phyloP scores from a whole-genome alignment of 2,329 filamentous ascomycete species.

The Diaporthe vaccinii region DNA sequence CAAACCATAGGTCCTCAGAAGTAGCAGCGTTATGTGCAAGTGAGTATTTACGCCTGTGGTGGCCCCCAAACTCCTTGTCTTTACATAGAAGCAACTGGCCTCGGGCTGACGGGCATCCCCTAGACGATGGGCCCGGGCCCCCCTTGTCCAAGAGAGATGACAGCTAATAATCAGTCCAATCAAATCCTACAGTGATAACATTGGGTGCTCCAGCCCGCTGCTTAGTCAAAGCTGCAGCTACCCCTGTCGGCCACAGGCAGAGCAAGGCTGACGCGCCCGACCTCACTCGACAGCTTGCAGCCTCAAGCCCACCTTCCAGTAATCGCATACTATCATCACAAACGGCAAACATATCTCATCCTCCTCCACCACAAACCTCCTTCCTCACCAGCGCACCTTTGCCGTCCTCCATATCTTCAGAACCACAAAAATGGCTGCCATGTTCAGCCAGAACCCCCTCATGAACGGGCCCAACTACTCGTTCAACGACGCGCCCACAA shows the following conservation, averaged over 20 bases:
- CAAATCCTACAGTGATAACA: constrained; percentile 11
- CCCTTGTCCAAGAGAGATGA: constrained; percentile 34
- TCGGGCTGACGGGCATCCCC: constrained; percentile 40
- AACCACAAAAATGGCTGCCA: constrained; percentile 67
- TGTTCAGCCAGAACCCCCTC: constrained; percentile 79
- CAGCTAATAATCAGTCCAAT: constrained; percentile 29
- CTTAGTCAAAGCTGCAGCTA: constrained; percentile 43
- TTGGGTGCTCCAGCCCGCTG: constrained; percentile 24
- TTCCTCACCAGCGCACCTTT: constrained; percentile 30
- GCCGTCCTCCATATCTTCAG: neutral
- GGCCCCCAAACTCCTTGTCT: constrained; percentile 19
- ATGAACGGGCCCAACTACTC: constrained; percentile 79
- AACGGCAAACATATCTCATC: constrained; percentile 41
- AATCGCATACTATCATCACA: constrained; percentile 28
- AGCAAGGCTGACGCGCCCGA: constrained; percentile 57
- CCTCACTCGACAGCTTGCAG: constrained; percentile 40
- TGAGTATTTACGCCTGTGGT: constrained; percentile 4
- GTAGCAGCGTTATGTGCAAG: neutral
- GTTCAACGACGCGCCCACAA: constrained; percentile 72
- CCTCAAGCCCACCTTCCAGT: constrained; percentile 37
- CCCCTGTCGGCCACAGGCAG: constrained; percentile 54
- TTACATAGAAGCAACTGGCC: constrained; percentile 15
- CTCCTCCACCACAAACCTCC: constrained; percentile 34
- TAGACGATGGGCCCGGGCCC: constrained; percentile 18
- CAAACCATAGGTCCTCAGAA: neutral